phyloP scores from a whole-genome alignment of 179 eudicot genomes.

The Patellifolia procumbens region DNA sequence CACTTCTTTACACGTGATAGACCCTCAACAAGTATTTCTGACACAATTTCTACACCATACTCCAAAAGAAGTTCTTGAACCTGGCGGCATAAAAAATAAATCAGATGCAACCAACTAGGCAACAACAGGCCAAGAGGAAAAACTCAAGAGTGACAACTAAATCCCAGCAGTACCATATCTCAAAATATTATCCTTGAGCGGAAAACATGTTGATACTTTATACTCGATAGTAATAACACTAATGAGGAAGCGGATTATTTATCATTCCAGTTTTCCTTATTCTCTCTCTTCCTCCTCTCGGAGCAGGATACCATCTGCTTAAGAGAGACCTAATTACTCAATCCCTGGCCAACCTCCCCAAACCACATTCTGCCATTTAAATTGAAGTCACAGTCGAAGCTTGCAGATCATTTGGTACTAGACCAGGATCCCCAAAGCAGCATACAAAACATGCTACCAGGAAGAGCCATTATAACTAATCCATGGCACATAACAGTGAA shows the following conservation, averaged over 20 bases:
- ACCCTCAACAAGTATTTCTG: constrained; percentile 86
- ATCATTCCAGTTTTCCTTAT: neutral
- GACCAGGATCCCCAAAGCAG: neutral
- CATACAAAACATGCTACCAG: neutral
- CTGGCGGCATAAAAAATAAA: constrained; percentile 34
- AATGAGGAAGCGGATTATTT: neutral
- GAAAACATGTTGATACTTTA: neutral
- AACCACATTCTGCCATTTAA: neutral
- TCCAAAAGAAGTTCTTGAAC: constrained; percentile 79
- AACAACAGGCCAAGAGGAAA: neutral
- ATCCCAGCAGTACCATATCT: neutral
- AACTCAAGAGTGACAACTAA: neutral
- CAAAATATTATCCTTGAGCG: neutral
- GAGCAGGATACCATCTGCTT: neutral
- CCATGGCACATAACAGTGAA: neutral
- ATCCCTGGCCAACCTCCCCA: neutral
- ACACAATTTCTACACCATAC: constrained; percentile 83
- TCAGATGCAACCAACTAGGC: neutral
- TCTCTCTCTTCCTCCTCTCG: too few relatives aligned
- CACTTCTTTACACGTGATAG: constrained; percentile 87
- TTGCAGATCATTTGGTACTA: neutral
- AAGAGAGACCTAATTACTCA: neutral
- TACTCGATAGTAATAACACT: neutral
- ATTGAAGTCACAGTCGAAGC: neutral
- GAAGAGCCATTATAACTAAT: neutral